phyloP scores from a whole-genome alignment of 805 yeast species.

The Yamadazyma nakazawae region DNA sequence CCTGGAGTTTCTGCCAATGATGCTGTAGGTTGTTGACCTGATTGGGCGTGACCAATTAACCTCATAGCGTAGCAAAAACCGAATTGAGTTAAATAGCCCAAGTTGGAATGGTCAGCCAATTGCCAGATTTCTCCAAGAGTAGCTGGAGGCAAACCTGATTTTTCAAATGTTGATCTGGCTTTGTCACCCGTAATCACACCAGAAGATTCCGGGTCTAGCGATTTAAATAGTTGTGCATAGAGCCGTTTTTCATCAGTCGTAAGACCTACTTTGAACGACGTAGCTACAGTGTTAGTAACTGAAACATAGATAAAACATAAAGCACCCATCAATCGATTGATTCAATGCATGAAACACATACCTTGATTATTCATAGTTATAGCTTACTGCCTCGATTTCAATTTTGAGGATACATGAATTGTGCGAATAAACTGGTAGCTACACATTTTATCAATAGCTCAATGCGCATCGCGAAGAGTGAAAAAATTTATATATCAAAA shows the following conservation, averaged over 20 bases:
- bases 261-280: slow-evolving; percentile 43
- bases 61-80: slow-evolving; percentile 88
- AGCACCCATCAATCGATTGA: neutral
- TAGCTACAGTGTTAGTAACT: neutral
- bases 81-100: slow-evolving; percentile 76
- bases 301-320: too few species aligned
- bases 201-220: slow-evolving; percentile 72
- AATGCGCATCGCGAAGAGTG: slow-evolving; percentile 5
- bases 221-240: slow-evolving; percentile 72
- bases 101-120: slow-evolving; percentile 82
- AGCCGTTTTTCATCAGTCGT: slow-evolving; percentile 74
- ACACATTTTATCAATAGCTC: neutral
- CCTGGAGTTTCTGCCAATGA: slow-evolving; percentile 55
- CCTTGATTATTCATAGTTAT: slow-evolving; percentile 1
- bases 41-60: slow-evolving; percentile 82
- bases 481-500: slow-evolving; percentile 6
- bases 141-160: slow-evolving; percentile 76
- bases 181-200: slow-evolving; percentile 88
- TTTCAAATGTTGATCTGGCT: slow-evolving; percentile 78
- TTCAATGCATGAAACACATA: neutral
- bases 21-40: slow-evolving; percentile 55
- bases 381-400: neutral
- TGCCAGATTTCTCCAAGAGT: slow-evolving; percentile 91
- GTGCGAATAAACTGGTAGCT: neutral
- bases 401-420: neutral